Base-by-base conservation (phyloP, 352 stramenopile genomes). In the Phytophthora cryptogea region DNA sequence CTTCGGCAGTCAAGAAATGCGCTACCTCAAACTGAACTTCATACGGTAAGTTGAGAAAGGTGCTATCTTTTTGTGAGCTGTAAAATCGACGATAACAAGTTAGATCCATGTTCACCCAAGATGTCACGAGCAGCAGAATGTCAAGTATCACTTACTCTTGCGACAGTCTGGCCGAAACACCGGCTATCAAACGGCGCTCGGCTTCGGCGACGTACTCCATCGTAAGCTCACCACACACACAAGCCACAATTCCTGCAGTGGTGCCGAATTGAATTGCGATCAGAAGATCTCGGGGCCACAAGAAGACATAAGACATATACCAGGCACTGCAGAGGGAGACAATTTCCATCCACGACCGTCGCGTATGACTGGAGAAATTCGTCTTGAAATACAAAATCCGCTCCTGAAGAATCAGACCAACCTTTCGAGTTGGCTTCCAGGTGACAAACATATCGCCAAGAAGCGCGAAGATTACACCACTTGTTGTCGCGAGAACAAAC, bases 391-490 rank as follows among this genome's bases (percentile, higher is more conserved):
- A 86, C 37, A 95, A 50, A 45, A 93, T 72, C 17, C 86, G 78
- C 20, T 94, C 81, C 68, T 95, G 86, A 4, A 95, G 39, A 41
- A 90, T 89, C 49, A 91, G 70, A 8, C 86, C 86, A 23, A 90
- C 79, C 52, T 89, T 88, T 17, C 80, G 71, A 5, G 86, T 93
- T 8, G 86, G 86, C 3, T 76, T 79, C 86, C 86, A 95, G 49
- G 92, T 90, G 27, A 93, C 83, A 64, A 95, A 93, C 62, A 95
- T 87, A 44, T 95, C 86, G 1, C 78, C 86, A 2, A 92, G 66
- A 35, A 93, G 58, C 28, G 82, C 79, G 46, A 95, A 93, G 16
- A 85, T 73, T 13, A 95, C 75, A 8, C 86, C 82, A 48, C 80
- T 95, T 6, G 76, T 78, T 0, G 83, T 95, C 0, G 86, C 83